Conservation (phyloP, 441 rosid genomes). For the Adansonia grandidieri region DNA sequence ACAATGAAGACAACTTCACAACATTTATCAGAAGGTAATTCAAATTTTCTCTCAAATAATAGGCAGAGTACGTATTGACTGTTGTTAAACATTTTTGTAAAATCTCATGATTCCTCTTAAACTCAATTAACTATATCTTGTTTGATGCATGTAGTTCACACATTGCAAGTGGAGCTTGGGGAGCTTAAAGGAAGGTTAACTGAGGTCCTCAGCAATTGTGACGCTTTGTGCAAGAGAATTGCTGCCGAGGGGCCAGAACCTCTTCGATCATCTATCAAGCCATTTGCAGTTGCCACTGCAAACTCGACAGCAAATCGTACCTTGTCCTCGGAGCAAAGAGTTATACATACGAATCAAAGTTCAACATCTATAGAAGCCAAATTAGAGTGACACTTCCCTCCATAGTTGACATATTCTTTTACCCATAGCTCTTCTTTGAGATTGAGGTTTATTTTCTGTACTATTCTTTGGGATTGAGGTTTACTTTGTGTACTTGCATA, state of each 20-base stretch:
- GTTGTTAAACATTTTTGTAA: background rate
- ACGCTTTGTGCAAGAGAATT: constrained; percentile 10
- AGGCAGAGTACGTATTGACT: background rate
- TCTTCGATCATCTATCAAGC: constrained; percentile 52
- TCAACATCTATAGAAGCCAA: constrained; percentile 35
- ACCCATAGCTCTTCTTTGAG: constrained; percentile 1
- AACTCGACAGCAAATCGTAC: constrained; percentile 34
- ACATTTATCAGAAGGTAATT: constrained; percentile 80
- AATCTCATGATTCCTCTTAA: constrained; percentile 7
- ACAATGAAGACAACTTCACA: constrained; percentile 79
- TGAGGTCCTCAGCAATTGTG: constrained; percentile 83
- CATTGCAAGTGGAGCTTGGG: constrained; percentile 88
- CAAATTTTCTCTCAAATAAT: background rate
- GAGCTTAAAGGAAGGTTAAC: constrained; percentile 88
- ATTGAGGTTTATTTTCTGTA: constrained; percentile 13
- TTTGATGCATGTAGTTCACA: constrained; percentile 59
- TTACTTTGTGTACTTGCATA: constrained; percentile 3
- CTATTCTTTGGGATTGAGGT: constrained; percentile 14
- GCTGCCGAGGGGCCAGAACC: constrained; percentile 70
- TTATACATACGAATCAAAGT: constrained; percentile 28
- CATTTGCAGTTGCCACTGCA: constrained; percentile 47
- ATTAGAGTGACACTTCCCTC: constrained; percentile 24
- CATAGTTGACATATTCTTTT: background rate
- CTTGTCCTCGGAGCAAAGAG: constrained; percentile 29
- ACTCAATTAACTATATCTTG: constrained; percentile 8